These are phyloP conservation scores for Sarocladium strictum DNA, from an alignment of 2,329 filamentous ascomycete genomes.

Conservation along the genomic window DNA sequence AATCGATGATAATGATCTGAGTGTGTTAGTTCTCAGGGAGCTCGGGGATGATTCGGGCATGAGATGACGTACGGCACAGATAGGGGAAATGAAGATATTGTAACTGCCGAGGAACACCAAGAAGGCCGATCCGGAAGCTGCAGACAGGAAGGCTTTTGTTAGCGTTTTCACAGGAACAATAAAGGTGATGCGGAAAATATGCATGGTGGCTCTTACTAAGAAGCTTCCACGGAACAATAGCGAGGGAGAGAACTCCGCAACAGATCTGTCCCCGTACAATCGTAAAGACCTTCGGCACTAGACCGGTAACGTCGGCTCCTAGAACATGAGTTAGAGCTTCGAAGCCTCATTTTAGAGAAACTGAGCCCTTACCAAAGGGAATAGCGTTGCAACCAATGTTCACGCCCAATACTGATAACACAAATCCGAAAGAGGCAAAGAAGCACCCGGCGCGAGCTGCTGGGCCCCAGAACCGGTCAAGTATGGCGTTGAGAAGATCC, in stretches of 20 bases:
- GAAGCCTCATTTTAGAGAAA: neutral
- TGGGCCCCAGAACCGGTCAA: neutral
- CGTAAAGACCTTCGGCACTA: neutral
- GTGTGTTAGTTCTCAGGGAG: neutral
- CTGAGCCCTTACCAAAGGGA: neutral
- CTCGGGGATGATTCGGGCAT: neutral
- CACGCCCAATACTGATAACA: neutral
- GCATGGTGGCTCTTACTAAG: neutral
- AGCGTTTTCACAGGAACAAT: neutral
- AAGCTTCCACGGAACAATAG: neutral
- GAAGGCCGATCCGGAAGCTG: conserved; percentile 12
- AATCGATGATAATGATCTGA: conserved; percentile 27
- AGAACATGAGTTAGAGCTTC: neutral
- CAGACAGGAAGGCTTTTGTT: neutral
- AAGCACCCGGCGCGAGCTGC: neutral
- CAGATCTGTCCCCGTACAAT: neutral
- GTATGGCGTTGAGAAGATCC: neutral
- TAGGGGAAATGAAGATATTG: conserved; percentile 21
- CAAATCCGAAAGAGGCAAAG: neutral
- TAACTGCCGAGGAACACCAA: conserved; percentile 21
- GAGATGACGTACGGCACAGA: conserved; percentile 14
- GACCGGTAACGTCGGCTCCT: neutral
- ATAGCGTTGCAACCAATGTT: neutral
- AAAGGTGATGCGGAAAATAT: neutral
- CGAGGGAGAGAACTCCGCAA: neutral